Evolutionary conservation across 83 land plant genomes (phyloP), one percentile per base, ranked within the genome.

Genomic region (Picea abies): DNA sequence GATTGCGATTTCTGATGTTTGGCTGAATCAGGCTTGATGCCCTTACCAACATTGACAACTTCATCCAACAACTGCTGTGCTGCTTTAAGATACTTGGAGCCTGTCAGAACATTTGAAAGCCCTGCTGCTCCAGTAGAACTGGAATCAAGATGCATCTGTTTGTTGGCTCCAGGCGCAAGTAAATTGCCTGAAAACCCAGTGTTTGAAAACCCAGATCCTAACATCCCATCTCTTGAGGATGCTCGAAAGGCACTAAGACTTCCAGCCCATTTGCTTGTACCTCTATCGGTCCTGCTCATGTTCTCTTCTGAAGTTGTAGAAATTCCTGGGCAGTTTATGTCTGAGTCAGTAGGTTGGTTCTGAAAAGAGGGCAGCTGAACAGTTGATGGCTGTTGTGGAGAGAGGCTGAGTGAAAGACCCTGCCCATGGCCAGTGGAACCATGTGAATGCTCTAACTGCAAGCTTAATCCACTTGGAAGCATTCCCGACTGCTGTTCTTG

Each of bases 51-150:
- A 87, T 90, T 93, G 41, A 93, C 95, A 62, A 93, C 93, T 79
- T 93, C 95, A 67, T 93, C 93, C 14, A 93, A 88, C 73, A 93
- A 71, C 69, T 91, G 85, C 63, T 93, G 93, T 14, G 90, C 90
- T 32, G 90, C 92, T 81, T 91, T 89, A 17, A 91, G 84, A 85
- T 93, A 93, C 76, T 85, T 93, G 11, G 93, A 93, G 62, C 84
- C 87, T 19, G 84, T 81, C 77, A 86, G 83, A 49, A 82, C 39
- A 41, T 83, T 86, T 17, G 84, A 37, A 35, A 88, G 65, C 71
- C 73, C 79, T 7, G 87, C 60, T 39, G 82, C 62, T 25, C 87
- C 87, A 86, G 81, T 83, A 22, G 69, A 63, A 78, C 84, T 62
- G 15, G 64, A 49, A 66, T 78, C 70, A 3, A 56, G 16, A 37